Evolutionary conservation across 2,329 filamentous ascomycete species (phyloP).

Genomic region (Clarireedia homoeocarpa): DNA sequence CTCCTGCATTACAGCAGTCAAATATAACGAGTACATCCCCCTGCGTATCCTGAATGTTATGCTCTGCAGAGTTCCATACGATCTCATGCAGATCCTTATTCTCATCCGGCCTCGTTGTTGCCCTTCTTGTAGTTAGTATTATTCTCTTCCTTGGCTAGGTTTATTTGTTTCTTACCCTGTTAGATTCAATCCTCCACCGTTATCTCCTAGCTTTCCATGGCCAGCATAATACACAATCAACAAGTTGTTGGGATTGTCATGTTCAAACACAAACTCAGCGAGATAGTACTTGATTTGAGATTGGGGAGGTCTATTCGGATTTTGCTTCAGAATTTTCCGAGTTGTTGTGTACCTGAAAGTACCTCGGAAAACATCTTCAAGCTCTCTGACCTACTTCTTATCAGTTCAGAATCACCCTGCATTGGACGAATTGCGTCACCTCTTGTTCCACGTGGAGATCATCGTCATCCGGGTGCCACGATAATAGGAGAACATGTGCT

Average conservation of each 20-base stretch:
- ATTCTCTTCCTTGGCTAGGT: too few species aligned
- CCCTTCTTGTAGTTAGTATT: not conserved
- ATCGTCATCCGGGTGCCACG: conserved; percentile 1
- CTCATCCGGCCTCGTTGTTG: not conserved
- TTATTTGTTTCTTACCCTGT: not conserved
- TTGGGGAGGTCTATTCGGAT: not conserved
- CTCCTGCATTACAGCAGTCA: conserved; percentile 18
- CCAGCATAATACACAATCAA: conserved; percentile 3
- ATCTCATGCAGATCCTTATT: not conserved
- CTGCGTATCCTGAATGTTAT: not conserved
- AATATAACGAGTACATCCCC: conserved; percentile 16
- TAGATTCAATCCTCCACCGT: not conserved
- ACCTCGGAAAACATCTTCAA: not conserved
- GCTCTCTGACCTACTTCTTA: not conserved
- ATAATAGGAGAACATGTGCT: not conserved
- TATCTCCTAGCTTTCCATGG: not conserved
- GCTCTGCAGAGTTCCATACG: not conserved
- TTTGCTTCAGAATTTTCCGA: not conserved
- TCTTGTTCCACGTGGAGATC: conserved; percentile 1
- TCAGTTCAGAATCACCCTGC: not conserved
- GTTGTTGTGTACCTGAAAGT: not conserved
- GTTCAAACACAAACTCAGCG: not conserved
- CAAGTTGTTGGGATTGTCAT: not conserved
- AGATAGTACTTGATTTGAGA: not conserved
- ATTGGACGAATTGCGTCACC: not conserved